A percentile compares a stretch with the other conserved stretches of the same genome.
These are phyloP conservation scores for Barnettozyma wickerhamii DNA, from an alignment of 805 yeast species.

Conservation along the genomic window DNA sequence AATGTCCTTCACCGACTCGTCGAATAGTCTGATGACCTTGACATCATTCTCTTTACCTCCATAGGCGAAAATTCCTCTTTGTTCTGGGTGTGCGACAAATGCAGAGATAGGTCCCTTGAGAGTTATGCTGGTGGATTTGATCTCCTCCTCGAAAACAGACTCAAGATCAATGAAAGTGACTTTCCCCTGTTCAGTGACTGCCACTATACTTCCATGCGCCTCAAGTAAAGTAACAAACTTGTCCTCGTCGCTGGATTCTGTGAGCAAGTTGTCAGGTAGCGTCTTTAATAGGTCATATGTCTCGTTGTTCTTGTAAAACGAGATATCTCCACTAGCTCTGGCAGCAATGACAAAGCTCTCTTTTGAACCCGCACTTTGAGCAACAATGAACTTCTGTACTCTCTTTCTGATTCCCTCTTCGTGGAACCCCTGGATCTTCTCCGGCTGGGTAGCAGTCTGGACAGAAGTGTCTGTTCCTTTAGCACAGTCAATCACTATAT, in stretches of 20 bases:
- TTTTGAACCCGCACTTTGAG: slow-evolving; percentile 27
- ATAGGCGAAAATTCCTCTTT: slow-evolving; percentile 55
- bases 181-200: slow-evolving; percentile 34
- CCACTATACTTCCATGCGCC: slow-evolving; percentile 24
- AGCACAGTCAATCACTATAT: slow-evolving; percentile 49
- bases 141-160: slow-evolving; percentile 11
- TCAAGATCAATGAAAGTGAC: slow-evolving; percentile 26
- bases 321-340: slow-evolving; percentile 41
- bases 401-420: slow-evolving; percentile 36
- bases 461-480: slow-evolving; percentile 78
- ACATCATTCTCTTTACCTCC: slow-evolving; percentile 88
- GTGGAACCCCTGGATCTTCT: slow-evolving; percentile 41
- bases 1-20: slow-evolving; percentile 8
- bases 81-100: slow-evolving; percentile 43
- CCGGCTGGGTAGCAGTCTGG: slow-evolving; percentile 63
- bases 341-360: slow-evolving; percentile 37
- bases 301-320: slow-evolving; percentile 32
- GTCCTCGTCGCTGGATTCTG: slow-evolving; percentile 25
- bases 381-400: slow-evolving; percentile 36
- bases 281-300: slow-evolving; percentile 23
- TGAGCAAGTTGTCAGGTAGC: slow-evolving; percentile 9
- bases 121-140: slow-evolving; percentile 18
- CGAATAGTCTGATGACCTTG: slow-evolving; percentile 40
- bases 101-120: slow-evolving; percentile 47
- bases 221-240: slow-evolving; percentile 35